Percentiles rank a stretch among this genome's conserved stretches.
phyloP scores from a whole-genome alignment of 2,329 filamentous ascomycete genomes.

The Grosmannia clavigera region DNA sequence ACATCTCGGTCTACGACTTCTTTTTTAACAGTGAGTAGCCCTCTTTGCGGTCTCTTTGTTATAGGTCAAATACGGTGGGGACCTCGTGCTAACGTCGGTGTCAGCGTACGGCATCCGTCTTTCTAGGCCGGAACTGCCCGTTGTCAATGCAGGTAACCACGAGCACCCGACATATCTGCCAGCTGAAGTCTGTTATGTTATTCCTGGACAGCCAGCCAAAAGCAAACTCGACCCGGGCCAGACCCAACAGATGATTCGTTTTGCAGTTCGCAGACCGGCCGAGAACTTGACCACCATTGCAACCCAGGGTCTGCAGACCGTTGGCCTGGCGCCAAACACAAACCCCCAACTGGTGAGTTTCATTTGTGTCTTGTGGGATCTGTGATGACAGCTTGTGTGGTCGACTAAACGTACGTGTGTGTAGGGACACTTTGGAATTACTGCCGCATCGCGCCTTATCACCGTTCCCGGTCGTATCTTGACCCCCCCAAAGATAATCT shows the following conservation, averaged over 20 bases:
- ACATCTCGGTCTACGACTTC: conserved; percentile 39
- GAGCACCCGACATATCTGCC: conserved; percentile 45
- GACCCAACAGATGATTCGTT: conserved; percentile 45
- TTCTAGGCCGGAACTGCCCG: conserved; percentile 26
- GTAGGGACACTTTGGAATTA: conserved; percentile 39
- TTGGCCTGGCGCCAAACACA: conserved; percentile 28
- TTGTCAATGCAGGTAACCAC: conserved; percentile 47
- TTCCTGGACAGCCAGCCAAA: conserved; percentile 41
- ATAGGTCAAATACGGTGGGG: too few species aligned
- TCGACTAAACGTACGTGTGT: neutral
- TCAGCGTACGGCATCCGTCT: conserved; percentile 24
- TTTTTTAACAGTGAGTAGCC: conserved; percentile 28
- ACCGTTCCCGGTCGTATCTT: conserved; percentile 53
- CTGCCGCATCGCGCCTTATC: conserved; percentile 32
- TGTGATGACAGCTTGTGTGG: neutral
- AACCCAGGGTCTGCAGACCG: conserved; percentile 30
- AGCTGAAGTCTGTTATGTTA: conserved; percentile 40
- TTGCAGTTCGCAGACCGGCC: conserved; percentile 44
- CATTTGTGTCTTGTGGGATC: neutral
- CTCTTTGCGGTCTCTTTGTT: too few species aligned
- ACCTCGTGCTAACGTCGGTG: too few species aligned
- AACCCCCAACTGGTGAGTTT: conserved; percentile 19
- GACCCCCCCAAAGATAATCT: conserved; percentile 27
- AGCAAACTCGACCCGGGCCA: conserved; percentile 37
- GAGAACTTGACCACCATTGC: conserved; percentile 44